phyloP scores from a whole-genome alignment of 208 protist species.

The Phytomonas sp. region DNA sequence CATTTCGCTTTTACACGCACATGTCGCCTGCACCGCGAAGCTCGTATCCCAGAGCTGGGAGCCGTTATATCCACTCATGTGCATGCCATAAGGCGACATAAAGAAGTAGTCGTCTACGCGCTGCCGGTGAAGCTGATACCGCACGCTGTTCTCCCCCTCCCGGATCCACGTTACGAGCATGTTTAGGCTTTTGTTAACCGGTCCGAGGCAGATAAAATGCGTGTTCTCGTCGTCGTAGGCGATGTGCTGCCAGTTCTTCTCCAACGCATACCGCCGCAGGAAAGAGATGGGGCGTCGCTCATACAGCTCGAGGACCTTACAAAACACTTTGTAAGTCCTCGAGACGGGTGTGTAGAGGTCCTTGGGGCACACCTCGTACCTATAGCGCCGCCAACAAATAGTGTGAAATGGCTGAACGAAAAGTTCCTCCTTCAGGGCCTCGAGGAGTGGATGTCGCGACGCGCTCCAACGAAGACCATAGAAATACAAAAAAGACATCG shows the following conservation, averaged over 20 bases:
- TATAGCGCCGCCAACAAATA: conserved; percentile 83
- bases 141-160: conserved; percentile 76
- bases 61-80: conserved; percentile 98
- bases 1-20: conserved; percentile 70
- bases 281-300: conserved; percentile 37
- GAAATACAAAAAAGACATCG: conserved; percentile 95
- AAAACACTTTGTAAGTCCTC: conserved; percentile 44
- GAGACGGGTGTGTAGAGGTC: conserved; percentile 92
- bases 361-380: conserved; percentile 42
- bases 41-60: conserved; percentile 97
- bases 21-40: conserved; percentile 93
- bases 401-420: conserved; percentile 66
- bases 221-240: conserved; percentile 94
- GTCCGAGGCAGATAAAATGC: conserved; percentile 94
- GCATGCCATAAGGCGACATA: conserved; percentile 91
- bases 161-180: conserved; percentile 93
- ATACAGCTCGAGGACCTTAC: conserved; percentile 65
- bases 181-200: conserved; percentile 95
- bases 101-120: conserved; percentile 95
- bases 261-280: conserved; percentile 78
- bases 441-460: conserved; percentile 40
- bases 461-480: conserved; percentile 85
- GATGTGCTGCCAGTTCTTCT: conserved; percentile 86
- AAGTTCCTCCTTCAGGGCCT: conserved; percentile 70
- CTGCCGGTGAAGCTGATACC: conserved; percentile 81